Conservation (phyloP, 371 early-diverging fungal species). For the Syncephalastrum sp. region DNA sequence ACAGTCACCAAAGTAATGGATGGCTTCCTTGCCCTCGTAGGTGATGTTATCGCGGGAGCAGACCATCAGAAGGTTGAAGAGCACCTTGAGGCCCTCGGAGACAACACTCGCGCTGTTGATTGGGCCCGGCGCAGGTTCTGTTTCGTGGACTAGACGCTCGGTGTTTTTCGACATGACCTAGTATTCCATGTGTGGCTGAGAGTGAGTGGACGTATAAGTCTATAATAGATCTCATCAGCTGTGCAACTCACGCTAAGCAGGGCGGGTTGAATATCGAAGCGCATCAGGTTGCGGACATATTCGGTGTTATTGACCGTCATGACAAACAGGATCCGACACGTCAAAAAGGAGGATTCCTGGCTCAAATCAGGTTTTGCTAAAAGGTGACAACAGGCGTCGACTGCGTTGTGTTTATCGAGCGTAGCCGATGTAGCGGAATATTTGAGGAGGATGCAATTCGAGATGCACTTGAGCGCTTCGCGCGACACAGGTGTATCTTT, state of each 20-base stretch:
- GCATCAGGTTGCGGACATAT: conserved; percentile 41
- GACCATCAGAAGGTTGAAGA: conserved; percentile 57
- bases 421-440: conserved; percentile 32
- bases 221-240: too few species aligned
- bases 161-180: too few species aligned
- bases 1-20: conserved; percentile 24
- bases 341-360: conserved; percentile 55
- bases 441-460: conserved; percentile 54
- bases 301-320: conserved; percentile 50
- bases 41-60: conserved; percentile 22
- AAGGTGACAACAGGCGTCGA: conserved; percentile 31
- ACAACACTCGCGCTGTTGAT: conserved; percentile 47
- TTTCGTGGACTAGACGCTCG: too few species aligned
- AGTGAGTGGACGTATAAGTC: too few species aligned
- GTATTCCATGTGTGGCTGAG: too few species aligned
- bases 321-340: conserved; percentile 57
- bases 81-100: conserved; percentile 58
- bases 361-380: conserved; percentile 36
- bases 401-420: conserved; percentile 42
- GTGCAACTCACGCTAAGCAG: conserved; percentile 38
- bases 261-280: conserved; percentile 35
- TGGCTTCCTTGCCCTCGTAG: conserved; percentile 15
- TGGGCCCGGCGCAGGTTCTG: conserved; percentile 13
- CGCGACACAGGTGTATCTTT: conserved; percentile 28
- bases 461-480: conserved; percentile 61